These are phyloP conservation scores for Tuber microsphaerosporum DNA, from an alignment of 495 filamentous ascomycete species.

Conservation along the genomic window DNA sequence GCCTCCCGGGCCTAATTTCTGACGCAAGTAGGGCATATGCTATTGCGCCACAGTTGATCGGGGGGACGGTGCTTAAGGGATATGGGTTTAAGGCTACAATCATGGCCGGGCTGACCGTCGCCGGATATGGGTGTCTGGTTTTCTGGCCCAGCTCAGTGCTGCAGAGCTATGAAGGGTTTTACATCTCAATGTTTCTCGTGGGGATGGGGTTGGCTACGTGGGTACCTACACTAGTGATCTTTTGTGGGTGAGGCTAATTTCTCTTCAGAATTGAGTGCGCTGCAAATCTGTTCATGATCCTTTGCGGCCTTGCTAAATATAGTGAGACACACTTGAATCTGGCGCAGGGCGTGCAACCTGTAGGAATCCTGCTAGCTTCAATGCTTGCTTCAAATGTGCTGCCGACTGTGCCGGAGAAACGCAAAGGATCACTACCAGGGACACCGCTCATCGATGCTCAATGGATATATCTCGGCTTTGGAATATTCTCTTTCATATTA, in stretches of 20 bases:
- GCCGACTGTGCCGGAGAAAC: slow-evolving; percentile 40
- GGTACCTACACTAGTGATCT: background rate
- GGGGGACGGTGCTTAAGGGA: slow-evolving; percentile 52
- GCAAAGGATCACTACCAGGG: slow-evolving; percentile 46
- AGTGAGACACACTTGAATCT: slow-evolving; percentile 60
- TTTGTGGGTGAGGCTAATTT: background rate
- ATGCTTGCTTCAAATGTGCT: slow-evolving; percentile 47
- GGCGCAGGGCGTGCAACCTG: slow-evolving; percentile 61
- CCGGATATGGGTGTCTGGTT: slow-evolving; percentile 58
- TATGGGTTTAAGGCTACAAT: slow-evolving; percentile 65
- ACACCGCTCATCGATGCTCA: slow-evolving; percentile 58
- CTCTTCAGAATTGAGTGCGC: slow-evolving; percentile 54
- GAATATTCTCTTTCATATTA: slow-evolving; percentile 57
- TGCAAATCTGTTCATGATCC: slow-evolving; percentile 61
- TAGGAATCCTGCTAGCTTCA: slow-evolving; percentile 51
- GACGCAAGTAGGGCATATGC: slow-evolving; percentile 48
- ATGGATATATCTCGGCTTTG: slow-evolving; percentile 65
- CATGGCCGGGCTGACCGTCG: slow-evolving; percentile 57
- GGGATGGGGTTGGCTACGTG: slow-evolving; percentile 49
- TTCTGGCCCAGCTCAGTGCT: slow-evolving; percentile 69
- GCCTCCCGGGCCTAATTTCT: slow-evolving; percentile 5
- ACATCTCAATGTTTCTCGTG: slow-evolving; percentile 61
- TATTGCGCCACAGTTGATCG: slow-evolving; percentile 54
- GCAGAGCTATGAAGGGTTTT: slow-evolving; percentile 58
- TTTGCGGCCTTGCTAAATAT: slow-evolving; percentile 62